Conservation (phyloP, 1,139 yeast genomes). For the Hemisphaericaspora subhashii region DNA sequence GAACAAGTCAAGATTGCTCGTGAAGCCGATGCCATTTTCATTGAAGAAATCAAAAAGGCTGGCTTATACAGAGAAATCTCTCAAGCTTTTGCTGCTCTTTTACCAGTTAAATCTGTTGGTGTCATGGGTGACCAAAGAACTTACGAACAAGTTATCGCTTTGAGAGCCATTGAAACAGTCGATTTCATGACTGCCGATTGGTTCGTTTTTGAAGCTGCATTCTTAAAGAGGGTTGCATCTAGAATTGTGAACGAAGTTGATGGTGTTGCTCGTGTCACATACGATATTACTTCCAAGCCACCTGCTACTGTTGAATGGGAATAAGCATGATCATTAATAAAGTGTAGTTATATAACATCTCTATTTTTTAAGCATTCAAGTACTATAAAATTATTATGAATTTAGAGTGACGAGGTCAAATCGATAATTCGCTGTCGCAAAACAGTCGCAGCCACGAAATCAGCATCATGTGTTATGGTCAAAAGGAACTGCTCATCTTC, state of each 20-base stretch:
- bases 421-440: conserved; percentile 33
- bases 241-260: conserved; percentile 98
- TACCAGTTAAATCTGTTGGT: conserved; percentile 98
- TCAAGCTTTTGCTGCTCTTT: conserved; percentile 95
- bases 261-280: conserved; percentile 98
- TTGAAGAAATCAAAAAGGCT: conserved; percentile 90
- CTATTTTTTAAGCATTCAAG: not conserved
- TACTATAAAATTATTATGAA: not conserved
- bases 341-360: too few species aligned
- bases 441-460: conserved; percentile 49
- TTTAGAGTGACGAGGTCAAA: not conserved
- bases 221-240: conserved; percentile 89
- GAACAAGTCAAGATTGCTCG: conserved; percentile 94
- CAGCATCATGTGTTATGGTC: conserved; percentile 69
- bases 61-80: conserved; percentile 92
- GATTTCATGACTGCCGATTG: conserved; percentile 99
- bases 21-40: conserved; percentile 94
- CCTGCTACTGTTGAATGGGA: conserved; percentile 99
- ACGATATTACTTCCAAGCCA: conserved; percentile 97
- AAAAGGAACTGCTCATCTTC: conserved; percentile 51
- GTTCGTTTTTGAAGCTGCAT: conserved; percentile 90
- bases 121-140: conserved; percentile 99
- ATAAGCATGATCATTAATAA: conserved; percentile 38
- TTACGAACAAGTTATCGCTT: conserved; percentile 97
- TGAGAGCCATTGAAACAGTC: conserved; percentile 95